Evolutionary conservation across 768 basidiomycete species (phyloP).

Genomic region (Lentinula guzmanii): DNA sequence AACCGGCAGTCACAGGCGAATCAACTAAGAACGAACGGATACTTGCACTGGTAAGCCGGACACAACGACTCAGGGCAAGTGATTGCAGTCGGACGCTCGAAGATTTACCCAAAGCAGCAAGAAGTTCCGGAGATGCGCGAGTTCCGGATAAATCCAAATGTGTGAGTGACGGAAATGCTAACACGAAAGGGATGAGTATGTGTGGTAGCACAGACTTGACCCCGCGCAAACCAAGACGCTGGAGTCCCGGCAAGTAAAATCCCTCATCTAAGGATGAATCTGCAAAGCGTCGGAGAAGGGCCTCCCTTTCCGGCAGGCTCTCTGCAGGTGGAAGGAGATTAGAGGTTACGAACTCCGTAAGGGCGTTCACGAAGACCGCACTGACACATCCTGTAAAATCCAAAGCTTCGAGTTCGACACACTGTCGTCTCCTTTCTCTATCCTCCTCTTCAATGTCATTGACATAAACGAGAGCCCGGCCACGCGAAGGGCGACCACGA

Average conservation of each 20-base stretch:
- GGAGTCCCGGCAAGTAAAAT: conserved; percentile 60
- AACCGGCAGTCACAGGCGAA: conserved; percentile 53
- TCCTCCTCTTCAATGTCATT: conserved; percentile 72
- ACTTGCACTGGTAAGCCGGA: conserved; percentile 73
- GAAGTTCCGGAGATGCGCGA: conserved; percentile 70
- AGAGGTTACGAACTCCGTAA: conserved; percentile 74
- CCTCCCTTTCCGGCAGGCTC: conserved; percentile 9
- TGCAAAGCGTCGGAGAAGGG: not conserved
- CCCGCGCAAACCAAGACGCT: conserved; percentile 75
- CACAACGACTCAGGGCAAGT: conserved; percentile 82
- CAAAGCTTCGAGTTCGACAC: conserved; percentile 77
- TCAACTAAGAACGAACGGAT: conserved; percentile 68
- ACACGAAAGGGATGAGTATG: conserved; percentile 65
- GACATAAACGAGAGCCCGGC: conserved; percentile 47
- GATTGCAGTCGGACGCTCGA: conserved; percentile 64
- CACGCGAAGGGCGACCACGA: conserved; percentile 62
- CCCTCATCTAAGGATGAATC: conserved; percentile 36
- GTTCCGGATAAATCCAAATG: conserved; percentile 91
- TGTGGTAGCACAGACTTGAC: conserved; percentile 71
- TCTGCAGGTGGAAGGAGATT: conserved; percentile 43
- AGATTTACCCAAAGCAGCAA: conserved; percentile 59
- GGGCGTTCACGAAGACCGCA: conserved; percentile 79
- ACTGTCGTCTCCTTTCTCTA: conserved; percentile 65
- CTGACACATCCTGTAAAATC: conserved; percentile 96
- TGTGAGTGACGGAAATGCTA: conserved; percentile 80